Base-by-base conservation (phyloP, 2,329 filamentous ascomycete genomes). In the Colletotrichum tofieldiae region DNA sequence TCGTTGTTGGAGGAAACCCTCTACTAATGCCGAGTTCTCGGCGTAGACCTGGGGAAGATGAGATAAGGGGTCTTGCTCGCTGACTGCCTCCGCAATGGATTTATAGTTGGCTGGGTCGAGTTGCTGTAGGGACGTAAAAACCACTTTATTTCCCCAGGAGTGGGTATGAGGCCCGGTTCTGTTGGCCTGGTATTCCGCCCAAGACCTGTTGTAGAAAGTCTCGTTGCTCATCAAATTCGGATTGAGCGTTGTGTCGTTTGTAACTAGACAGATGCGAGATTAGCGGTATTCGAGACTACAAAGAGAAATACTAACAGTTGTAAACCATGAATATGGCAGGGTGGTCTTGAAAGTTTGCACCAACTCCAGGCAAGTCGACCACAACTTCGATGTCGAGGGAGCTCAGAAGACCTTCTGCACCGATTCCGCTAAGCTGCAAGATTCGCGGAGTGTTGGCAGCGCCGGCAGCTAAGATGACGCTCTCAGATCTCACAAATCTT, bases 381-480 rank as follows among this genome's bases (percentile, higher is more conserved):
- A 90, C 76, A 2, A 90, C 84, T 0, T 84, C 78, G 67, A 92
- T 90, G 8, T 82, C 80, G 71, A 87, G 79, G 35, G 76, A 72
- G n/a, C 76, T 73, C 8, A 85, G 77, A 16, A 84, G 76, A 2
- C 75, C 75, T 20, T 74, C 75, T 0, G 86, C 85, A 0, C 90
- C 90, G 29, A 92, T 82, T 20, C 90, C 90, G 20, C 84, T 87
- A 1, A 90, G 83, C 75, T 89, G 88, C 5, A 92, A 84, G 1
- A 92, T 77, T 45, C 89, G 85, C 1, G 88, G 88, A 0, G 87
- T 87, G 77, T 90, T 87, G 77, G 87, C 88, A 0, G 86, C 81
- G 8, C 89, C 88, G 1, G 79, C 77, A 0, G 77, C 77, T 1
- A 84, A 76, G 3, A 78, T 82, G 2, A 82, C 81, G 74, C 78